phyloP scores from a whole-genome alignment of 208 protist species.

The Trypanosoma vivax region DNA sequence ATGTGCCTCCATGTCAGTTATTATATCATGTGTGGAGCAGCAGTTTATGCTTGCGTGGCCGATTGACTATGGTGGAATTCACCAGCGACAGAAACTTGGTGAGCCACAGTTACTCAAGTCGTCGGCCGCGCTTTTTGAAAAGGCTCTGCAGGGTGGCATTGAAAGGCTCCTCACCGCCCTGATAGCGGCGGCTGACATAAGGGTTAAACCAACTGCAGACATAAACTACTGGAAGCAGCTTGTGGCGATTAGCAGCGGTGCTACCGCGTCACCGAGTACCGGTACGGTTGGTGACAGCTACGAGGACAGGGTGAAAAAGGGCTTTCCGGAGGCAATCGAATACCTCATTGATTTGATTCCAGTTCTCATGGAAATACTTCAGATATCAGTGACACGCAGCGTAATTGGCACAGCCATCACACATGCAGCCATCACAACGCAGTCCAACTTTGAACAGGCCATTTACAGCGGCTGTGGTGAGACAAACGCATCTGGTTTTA shows the following conservation, averaged over 20 bases:
- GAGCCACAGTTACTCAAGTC: constrained; percentile 55
- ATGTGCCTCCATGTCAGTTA: constrained; percentile 65
- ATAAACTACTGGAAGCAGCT: constrained; percentile 66
- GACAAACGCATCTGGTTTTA: constrained; percentile 49
- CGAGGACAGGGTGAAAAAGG: constrained; percentile 12
- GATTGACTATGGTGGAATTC: constrained; percentile 42
- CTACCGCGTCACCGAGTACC: constrained; percentile 1
- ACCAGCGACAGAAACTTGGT: constrained; percentile 46
- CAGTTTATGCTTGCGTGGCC: constrained; percentile 80
- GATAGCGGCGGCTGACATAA: constrained; percentile 48
- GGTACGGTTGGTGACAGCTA: background rate
- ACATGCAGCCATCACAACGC: constrained; percentile 49
- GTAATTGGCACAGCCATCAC: constrained; percentile 70
- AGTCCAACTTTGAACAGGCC: constrained; percentile 51
- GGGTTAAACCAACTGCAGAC: constrained; percentile 37
- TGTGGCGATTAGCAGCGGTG: constrained; percentile 30
- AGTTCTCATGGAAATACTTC: constrained; percentile 54
- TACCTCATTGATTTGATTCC: constrained; percentile 62
- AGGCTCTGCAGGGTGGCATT: constrained; percentile 71
- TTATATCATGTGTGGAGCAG: constrained; percentile 84
- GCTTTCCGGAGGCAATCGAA: constrained; percentile 58
- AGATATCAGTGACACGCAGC: constrained; percentile 62
- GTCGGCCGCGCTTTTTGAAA: constrained; percentile 63
- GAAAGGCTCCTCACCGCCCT: constrained; percentile 57
- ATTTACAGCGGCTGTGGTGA: constrained; percentile 38